A percentile compares a stretch with the other conserved stretches of the same genome.
Conservation (phyloP, 441 rosid species). For the Rhodomyrtus psidioides region DNA sequence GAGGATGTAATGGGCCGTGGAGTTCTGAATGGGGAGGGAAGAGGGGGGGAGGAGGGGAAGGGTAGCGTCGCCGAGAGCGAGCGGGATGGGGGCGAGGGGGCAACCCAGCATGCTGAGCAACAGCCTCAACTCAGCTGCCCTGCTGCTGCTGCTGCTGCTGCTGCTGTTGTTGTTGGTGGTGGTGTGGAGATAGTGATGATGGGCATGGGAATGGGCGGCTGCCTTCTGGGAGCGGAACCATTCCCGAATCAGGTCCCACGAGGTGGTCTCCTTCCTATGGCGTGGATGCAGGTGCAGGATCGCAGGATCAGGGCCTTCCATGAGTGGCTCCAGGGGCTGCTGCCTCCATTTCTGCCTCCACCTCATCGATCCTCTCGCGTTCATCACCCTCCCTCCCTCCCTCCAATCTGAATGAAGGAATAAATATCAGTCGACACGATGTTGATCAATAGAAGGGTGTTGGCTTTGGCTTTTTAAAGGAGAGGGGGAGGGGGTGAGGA, state of each 20-base stretch:
- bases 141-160: too few relatives aligned
- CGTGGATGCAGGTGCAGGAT: slow-evolving; percentile 65
- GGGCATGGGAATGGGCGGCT: neutral
- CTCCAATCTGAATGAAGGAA: neutral
- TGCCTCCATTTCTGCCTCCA: slow-evolving; percentile 71
- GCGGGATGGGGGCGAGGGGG: slow-evolving; percentile 85
- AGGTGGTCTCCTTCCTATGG: slow-evolving; percentile 56
- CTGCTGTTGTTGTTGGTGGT: neutral
- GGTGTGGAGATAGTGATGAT: neutral
- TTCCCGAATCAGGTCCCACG: slow-evolving; percentile 84
- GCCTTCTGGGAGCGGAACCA: slow-evolving; percentile 73
- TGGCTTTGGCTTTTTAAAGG: neutral
- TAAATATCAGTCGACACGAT: neutral
- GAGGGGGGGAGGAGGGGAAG: slow-evolving; percentile 29
- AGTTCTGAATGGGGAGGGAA: slow-evolving; percentile 32
- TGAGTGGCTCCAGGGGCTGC: slow-evolving; percentile 66
- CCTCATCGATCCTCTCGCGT: neutral
- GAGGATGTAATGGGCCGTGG: slow-evolving; percentile 70
- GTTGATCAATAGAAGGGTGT: neutral
- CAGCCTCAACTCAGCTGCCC: slow-evolving; percentile 33
- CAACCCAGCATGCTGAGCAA: slow-evolving; percentile 82
- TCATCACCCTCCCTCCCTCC: neutral
- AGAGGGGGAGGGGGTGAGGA: neutral
- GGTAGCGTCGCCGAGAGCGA: neutral
- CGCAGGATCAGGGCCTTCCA: slow-evolving; percentile 95